A percentile compares a stretch with the other conserved stretches of the same genome.
Conservation (phyloP, 2,329 filamentous ascomycete species). For the Aureobasidium sp. region DNA sequence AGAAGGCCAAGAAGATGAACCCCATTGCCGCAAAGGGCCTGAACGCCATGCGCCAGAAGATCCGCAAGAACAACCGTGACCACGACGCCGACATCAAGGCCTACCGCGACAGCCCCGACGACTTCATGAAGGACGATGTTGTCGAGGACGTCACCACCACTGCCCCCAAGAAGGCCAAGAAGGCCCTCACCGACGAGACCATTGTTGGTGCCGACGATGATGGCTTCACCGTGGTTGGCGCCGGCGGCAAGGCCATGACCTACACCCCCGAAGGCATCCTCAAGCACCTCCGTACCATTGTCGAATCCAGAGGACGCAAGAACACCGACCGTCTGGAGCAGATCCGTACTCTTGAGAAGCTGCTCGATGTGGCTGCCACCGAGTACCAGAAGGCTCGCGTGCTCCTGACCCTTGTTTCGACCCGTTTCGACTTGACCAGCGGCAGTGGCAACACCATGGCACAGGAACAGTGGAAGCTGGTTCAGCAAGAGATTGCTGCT, state of each 20-base stretch:
- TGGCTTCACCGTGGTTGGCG: slow-evolving; percentile 82
- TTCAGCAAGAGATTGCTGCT: slow-evolving; percentile 74
- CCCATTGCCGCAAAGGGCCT: slow-evolving; percentile 87
- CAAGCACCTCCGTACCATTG: slow-evolving; percentile 87
- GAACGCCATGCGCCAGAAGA: slow-evolving; percentile 95
- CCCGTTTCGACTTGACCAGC: slow-evolving; percentile 85
- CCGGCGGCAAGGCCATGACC: slow-evolving; percentile 78
- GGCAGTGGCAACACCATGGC: slow-evolving; percentile 78
- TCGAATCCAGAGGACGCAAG: slow-evolving; percentile 97
- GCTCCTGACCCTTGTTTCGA: slow-evolving; percentile 83
- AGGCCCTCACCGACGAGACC: slow-evolving; percentile 44
- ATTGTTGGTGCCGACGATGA: slow-evolving; percentile 61
- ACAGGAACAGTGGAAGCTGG: slow-evolving; percentile 93
- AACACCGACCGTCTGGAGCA: slow-evolving; percentile 94
- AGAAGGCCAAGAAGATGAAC: slow-evolving; percentile 99
- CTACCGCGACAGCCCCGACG: slow-evolving; percentile 78
- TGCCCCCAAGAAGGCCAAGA: slow-evolving; percentile 45
- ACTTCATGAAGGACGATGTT: slow-evolving; percentile 78
- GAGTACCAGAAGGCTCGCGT: slow-evolving; percentile 94
- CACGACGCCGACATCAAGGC: slow-evolving; percentile 80
- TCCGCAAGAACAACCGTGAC: slow-evolving; percentile 98
- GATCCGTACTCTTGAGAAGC: slow-evolving; percentile 95
- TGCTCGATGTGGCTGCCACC: slow-evolving; percentile 77
- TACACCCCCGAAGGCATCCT: slow-evolving; percentile 98
- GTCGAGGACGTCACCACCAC: slow-evolving; percentile 57